phyloP scores from a whole-genome alignment of 2,329 filamentous ascomycete genomes.

The Fusarium camptoceras region DNA sequence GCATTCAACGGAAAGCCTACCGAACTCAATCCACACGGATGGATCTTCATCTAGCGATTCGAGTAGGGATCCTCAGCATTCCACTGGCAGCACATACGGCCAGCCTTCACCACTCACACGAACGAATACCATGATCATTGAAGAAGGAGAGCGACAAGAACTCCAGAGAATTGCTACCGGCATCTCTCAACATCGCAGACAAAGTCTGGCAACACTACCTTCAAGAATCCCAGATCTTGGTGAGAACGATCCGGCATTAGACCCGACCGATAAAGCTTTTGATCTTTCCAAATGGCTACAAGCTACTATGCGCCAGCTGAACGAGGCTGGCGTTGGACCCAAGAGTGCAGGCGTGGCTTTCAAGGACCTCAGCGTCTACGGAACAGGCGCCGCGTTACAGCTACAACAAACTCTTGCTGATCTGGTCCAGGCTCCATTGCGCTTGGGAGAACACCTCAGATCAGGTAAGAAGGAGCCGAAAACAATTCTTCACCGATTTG shows the following conservation, averaged over 20 bases:
- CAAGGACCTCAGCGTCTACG: slow-evolving; percentile 57
- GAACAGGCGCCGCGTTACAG: slow-evolving; percentile 52
- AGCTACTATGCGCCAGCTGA: slow-evolving; percentile 11
- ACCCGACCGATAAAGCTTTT: slow-evolving; percentile 20
- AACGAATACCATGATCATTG: slow-evolving; percentile 19
- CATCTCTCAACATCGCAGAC: slow-evolving; percentile 14
- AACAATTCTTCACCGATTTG: slow-evolving; percentile 25
- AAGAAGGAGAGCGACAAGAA: slow-evolving; percentile 19
- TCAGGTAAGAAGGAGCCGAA: slow-evolving; percentile 15
- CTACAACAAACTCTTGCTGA: slow-evolving; percentile 55
- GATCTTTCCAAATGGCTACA: slow-evolving; percentile 29
- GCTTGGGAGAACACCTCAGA: slow-evolving; percentile 1
- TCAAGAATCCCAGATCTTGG: background rate
- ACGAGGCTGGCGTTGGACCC: slow-evolving; percentile 2
- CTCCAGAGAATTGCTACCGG: slow-evolving; percentile 23
- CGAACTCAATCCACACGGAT: background rate
- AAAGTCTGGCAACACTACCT: background rate
- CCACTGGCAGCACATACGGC: background rate
- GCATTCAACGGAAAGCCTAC: slow-evolving; percentile 1
- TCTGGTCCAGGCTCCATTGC: background rate
- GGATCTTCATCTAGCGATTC: slow-evolving; percentile 6
- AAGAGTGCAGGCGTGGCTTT: slow-evolving; percentile 54
- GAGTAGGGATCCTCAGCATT: background rate
- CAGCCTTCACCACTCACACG: background rate
- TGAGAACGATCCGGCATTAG: slow-evolving; percentile 7